phyloP scores from a whole-genome alignment of 345 rosid species.

The Dipteronia sinensis region DNA sequence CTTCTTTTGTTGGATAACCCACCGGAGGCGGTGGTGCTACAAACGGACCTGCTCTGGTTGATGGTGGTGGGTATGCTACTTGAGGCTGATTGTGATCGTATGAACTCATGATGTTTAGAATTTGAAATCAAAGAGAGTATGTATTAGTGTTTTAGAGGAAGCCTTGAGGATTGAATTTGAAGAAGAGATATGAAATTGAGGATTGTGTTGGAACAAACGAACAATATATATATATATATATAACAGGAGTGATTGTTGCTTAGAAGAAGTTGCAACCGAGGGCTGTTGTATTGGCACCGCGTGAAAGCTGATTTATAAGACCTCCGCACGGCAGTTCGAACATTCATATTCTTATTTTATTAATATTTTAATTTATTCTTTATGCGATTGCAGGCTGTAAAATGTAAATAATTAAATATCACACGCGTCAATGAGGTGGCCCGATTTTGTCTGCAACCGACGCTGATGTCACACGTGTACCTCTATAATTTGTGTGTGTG shows the following conservation, averaged over 20 bases:
- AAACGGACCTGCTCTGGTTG: conserved; percentile 13
- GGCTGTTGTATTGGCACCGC: no score
- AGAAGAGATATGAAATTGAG: background rate
- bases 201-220: no score
- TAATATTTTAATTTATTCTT: no score
- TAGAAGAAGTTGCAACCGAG: background rate
- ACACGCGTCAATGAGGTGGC: background rate
- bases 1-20: conserved; percentile 60
- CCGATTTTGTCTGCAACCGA: background rate
- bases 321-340: no score
- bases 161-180: background rate
- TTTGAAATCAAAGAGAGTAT: background rate
- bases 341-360: no score
- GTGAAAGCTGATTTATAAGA: no score
- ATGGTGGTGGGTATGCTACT: conserved; percentile 34
- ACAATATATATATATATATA: no score
- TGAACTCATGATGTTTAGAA: conserved; percentile 30
- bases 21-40: conserved; percentile 52
- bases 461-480: background rate
- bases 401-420: no score
- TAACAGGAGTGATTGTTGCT: background rate
- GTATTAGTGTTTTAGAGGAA: background rate
- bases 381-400: no score
- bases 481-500: background rate
- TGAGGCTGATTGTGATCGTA: conserved; percentile 30